Percentiles rank a stretch among this genome's conserved stretches.
These are phyloP conservation scores for Sisymbrium altissimum DNA, from an alignment of 345 rosid genomes.

Conservation along the genomic window DNA sequence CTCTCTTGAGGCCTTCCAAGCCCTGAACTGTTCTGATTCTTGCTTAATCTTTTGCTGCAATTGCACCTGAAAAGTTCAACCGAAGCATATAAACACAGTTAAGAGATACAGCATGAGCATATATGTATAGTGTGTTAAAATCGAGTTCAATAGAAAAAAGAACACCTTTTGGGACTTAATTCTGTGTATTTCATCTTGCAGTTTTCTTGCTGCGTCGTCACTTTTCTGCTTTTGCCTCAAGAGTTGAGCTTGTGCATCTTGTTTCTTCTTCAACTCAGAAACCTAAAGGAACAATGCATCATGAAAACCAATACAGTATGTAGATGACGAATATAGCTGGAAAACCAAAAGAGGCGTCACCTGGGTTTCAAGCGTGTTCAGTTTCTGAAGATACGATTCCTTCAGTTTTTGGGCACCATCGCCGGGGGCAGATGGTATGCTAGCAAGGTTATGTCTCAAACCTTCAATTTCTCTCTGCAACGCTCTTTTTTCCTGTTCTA, in stretches of 20 bases:
- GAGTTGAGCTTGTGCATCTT: slow-evolving; percentile 92
- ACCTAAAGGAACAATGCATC: slow-evolving; percentile 46
- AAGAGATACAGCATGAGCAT: not conserved
- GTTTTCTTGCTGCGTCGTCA: slow-evolving; percentile 76
- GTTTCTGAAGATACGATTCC: slow-evolving; percentile 83
- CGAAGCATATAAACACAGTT: slow-evolving; percentile 2
- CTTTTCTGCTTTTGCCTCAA: slow-evolving; percentile 96
- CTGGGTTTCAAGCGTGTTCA: slow-evolving; percentile 85
- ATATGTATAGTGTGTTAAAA: not conserved
- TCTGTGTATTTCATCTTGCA: slow-evolving; percentile 91
- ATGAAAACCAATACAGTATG: not conserved
- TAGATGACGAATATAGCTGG: not conserved
- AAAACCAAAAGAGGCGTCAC: slow-evolving; percentile 37
- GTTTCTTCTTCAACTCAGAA: slow-evolving; percentile 84
- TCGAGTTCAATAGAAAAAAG: not conserved
- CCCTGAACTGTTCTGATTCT: slow-evolving; percentile 83
- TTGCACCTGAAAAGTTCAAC: slow-evolving; percentile 55
- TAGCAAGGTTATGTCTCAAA: slow-evolving; percentile 63
- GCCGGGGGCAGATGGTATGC: slow-evolving; percentile 69
- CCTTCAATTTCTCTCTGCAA: slow-evolving; percentile 95
- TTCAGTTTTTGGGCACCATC: slow-evolving; percentile 83
- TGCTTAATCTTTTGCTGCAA: slow-evolving; percentile 91
- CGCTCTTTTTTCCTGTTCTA: slow-evolving; percentile 78
- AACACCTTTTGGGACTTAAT: slow-evolving; percentile 81
- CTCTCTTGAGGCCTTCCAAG: slow-evolving; percentile 90